Percentiles rank a stretch among this genome's conserved stretches.
Evolutionary conservation across 2,329 filamentous ascomycete species (phyloP).

Genomic region (Exophiala lecanii-corni): DNA sequence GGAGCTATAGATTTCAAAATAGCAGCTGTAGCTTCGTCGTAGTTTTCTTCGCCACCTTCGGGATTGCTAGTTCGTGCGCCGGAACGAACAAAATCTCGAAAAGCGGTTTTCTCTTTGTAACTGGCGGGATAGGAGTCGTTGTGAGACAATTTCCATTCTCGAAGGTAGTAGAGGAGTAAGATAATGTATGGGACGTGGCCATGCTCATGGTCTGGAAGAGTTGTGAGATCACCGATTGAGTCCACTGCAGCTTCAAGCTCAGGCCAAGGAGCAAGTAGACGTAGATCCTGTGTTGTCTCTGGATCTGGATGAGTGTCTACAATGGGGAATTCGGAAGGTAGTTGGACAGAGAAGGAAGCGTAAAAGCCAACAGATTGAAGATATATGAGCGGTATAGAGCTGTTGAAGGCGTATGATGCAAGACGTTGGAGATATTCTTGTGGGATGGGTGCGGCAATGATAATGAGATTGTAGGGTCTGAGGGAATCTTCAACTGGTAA

Average conservation of each 20-base stretch:
- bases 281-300: conserved; percentile 76
- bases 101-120: conserved; percentile 82
- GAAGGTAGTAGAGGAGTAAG: conserved; percentile 75
- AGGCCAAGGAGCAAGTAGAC: conserved; percentile 79
- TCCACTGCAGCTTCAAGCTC: conserved; percentile 66
- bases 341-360: conserved; percentile 74
- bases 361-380: conserved; percentile 91
- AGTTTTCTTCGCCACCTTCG: conserved; percentile 94
- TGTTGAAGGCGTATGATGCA: conserved; percentile 46
- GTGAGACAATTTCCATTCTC: conserved; percentile 71
- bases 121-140: conserved; percentile 63
- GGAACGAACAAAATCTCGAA: conserved; percentile 65
- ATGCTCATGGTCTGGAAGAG: conserved; percentile 72
- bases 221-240: conserved; percentile 62
- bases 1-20: conserved; percentile 80
- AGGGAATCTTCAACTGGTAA: conserved; percentile 37
- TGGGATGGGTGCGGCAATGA: conserved; percentile 57
- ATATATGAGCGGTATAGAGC: conserved; percentile 70
- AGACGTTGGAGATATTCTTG: conserved; percentile 49
- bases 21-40: conserved; percentile 81
- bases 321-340: conserved; percentile 79
- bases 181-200: conserved; percentile 87
- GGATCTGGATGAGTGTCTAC: conserved; percentile 94
- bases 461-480: conserved; percentile 53
- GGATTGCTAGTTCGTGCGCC: conserved; percentile 66